Evolutionary conservation across 805 yeast genomes (phyloP), one percentile per base, ranked within the genome.

Genomic region (Tetrapisispora iriomotensis): DNA sequence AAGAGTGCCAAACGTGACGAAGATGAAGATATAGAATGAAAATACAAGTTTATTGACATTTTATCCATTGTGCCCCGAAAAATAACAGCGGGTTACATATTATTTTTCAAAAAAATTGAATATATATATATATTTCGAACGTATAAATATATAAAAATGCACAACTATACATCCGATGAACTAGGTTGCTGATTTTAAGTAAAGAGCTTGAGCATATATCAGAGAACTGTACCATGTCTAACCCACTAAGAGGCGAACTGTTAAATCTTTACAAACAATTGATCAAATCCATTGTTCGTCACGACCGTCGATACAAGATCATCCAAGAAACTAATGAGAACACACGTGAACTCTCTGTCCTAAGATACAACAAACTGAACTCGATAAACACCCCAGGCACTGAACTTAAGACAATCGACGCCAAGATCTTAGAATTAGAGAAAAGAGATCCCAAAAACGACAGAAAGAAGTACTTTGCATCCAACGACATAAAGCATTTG

Each of bases 301-400:
- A 47, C 23, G 49, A 47, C 36, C 48, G 47, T 18, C 44, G 51
- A 22, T 43, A 48, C 15, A 47, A 45, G 34, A 42, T 51, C 7
- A 37, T 42, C 3, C 59, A 55, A 34, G 24, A 37, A n/a, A 34
- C 29, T 8, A 44, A 42, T 19, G 54, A 51, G 26, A 45, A 39
- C 15, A 51, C 47, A 29, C 46, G 45, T 28, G 44, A 54, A 32
- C 29, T 56, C 22, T 47, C 57, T 9, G 24, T 54, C 36, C 31
- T 53, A 23, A 51, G 52, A 8, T 56, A 54, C 37, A 38, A 45
- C 14, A 47, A 49, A 25, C 41, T 54, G 36, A 39, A 38, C 19
- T 20, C 38, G 12, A 34, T 39, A n/a, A n/a, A 40, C 20, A 15
- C 40, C 15, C 37, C 26, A 8, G 14, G 8, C 12, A 28, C 40